Base-by-base conservation (phyloP, 2,329 filamentous ascomycete species). In the Colletotrichum chrysophilum region DNA sequence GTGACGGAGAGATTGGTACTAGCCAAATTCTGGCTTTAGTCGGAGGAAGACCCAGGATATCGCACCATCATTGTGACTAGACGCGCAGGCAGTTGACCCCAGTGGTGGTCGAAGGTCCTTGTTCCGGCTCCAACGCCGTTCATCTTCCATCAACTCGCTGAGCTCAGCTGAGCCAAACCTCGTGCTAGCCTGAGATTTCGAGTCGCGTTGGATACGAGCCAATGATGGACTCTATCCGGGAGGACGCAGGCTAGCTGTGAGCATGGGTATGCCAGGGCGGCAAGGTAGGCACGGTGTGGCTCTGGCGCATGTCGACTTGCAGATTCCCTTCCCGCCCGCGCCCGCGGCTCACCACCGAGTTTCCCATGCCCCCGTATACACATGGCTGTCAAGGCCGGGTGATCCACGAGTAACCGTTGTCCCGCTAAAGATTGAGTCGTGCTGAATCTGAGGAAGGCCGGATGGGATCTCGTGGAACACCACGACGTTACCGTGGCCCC, bases 291-390 rank as follows among this genome's bases (percentile, higher is more conserved):
- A 38, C 21, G 48, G 55, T 64, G 55, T 68, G 64, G 62, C 64
- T 21, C 64, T 62, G 64, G 73, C 62, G 56, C 26, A 34, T 48
- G 64, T 74, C 71, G 60, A 62, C 60, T 76, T 61, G 70, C 61
- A 73, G 66, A 38, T 48, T 70, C 55, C 74, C 48, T 71, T 71
- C 69, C 69, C 69, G 70, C 60, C 72, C 34, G 71, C 48, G 43
- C 60, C 72, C 34, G 71, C 48, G 43, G 62, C 30, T 75, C 64
- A 48, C 65, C 43, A 58, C 64, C 26, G 38, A 61, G 30, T 74
- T 30, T 74, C 48, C 26, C n/a, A 34, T 48, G 43, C 61, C 66
- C 55, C 56, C 16, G 24, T 61, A 66, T 24, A 55, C 64, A 55
- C 36, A 38, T 32, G 62, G 55, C 55, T 67, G 52, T 38, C 32